phyloP scores from a whole-genome alignment of 2,329 filamentous ascomycete genomes.

The Diaporthe batatas region DNA sequence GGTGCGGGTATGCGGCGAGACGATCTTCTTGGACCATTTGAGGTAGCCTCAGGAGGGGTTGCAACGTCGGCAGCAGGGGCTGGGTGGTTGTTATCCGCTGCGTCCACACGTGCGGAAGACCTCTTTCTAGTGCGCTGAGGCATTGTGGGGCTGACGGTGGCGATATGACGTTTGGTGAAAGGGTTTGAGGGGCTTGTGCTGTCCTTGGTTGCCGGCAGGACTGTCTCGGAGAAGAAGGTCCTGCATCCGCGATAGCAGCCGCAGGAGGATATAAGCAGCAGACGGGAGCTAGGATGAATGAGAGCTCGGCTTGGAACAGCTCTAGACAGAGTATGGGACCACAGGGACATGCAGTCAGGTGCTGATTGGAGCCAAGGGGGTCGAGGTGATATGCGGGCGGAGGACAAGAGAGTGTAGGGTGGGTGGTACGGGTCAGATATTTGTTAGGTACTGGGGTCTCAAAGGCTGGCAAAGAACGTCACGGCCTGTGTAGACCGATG shows the following conservation, averaged over 20 bases:
- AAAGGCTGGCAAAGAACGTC: neutral
- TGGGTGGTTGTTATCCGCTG: neutral
- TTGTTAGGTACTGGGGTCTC: neutral
- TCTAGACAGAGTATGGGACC: conserved; percentile 10
- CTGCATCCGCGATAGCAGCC: neutral
- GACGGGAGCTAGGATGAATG: conserved; percentile 4
- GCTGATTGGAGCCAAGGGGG: neutral
- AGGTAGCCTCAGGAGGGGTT: neutral
- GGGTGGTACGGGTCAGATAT: neutral
- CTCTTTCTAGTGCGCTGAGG: conserved; percentile 34
- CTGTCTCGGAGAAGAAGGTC: neutral
- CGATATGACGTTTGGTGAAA: conserved; percentile 36
- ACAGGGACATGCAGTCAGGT: conserved; percentile 27
- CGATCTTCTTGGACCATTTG: conserved; percentile 25
- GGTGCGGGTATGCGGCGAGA: conserved; percentile 21
- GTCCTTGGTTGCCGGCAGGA: neutral
- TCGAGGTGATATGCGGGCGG: neutral
- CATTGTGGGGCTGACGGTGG: conserved; percentile 34
- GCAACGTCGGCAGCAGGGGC: neutral
- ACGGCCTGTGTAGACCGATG: neutral
- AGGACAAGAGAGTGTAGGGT: neutral
- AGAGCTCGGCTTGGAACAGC: conserved; percentile 29
- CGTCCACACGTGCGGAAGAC: neutral
- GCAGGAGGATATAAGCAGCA: neutral
- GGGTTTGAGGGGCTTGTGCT: neutral